phyloP scores from a whole-genome alignment of 2,329 filamentous ascomycete species.

The Trichocomaceae sp. region DNA sequence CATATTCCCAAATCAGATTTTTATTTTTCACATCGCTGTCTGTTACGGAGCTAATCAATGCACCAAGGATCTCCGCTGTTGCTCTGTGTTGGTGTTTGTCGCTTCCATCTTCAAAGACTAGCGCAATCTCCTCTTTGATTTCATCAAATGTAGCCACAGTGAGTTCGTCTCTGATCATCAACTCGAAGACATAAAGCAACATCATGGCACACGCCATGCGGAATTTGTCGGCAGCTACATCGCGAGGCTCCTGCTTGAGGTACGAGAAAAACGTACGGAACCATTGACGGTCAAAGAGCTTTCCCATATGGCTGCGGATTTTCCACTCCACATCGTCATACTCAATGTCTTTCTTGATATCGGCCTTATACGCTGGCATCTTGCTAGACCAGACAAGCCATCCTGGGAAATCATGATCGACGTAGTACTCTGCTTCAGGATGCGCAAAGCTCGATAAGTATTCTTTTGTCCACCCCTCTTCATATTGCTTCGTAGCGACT shows the following conservation, averaged over 20 bases:
- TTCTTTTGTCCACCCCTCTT: conserved; percentile 69
- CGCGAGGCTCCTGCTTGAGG: conserved; percentile 91
- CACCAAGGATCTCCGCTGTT: conserved; percentile 86
- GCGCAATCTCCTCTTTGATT: conserved; percentile 69
- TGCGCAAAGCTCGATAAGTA: conserved; percentile 73
- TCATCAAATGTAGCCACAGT: conserved; percentile 78
- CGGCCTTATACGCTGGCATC: conserved; percentile 71
- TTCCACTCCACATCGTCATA: conserved; percentile 77
- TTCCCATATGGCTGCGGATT: conserved; percentile 72
- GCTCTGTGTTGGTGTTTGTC: conserved; percentile 98
- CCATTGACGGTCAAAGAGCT: conserved; percentile 75
- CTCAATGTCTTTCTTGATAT: conserved; percentile 57
- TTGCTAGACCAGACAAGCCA: conserved; percentile 94
- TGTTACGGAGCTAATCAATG: conserved; percentile 70
- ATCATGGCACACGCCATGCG: conserved; percentile 81
- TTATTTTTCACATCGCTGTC: conserved; percentile 70
- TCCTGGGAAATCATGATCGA: conserved; percentile 86
- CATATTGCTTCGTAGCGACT: conserved; percentile 65
- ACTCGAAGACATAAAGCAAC: conserved; percentile 80
- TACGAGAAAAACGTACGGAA: conserved; percentile 82
- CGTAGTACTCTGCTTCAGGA: conserved; percentile 74
- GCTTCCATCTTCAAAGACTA: conserved; percentile 82
- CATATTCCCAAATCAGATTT: conserved; percentile 77
- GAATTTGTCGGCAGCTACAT: conserved; percentile 75
- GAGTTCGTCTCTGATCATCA: conserved; percentile 69